phyloP scores from a whole-genome alignment of 441 rosid species.

The Pelargonium myrrhifolium region DNA sequence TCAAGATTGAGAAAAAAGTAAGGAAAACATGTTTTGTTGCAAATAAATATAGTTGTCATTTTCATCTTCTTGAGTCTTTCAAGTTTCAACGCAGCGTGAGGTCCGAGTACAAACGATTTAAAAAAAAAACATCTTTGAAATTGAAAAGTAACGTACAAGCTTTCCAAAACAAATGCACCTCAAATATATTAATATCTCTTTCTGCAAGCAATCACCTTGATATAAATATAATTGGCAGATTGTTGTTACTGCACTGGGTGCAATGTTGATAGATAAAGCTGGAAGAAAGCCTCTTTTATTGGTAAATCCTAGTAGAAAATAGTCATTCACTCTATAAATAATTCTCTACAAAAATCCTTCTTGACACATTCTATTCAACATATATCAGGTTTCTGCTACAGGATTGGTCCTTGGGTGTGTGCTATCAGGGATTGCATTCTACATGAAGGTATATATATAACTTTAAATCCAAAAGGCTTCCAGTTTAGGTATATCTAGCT shows the following conservation, averaged over 20 bases:
- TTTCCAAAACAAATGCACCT: too few relatives aligned
- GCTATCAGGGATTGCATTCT: conserved; percentile 55
- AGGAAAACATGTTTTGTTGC: not conserved
- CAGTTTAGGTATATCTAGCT: not conserved
- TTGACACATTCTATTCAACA: conserved; percentile 5
- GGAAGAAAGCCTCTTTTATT: conserved; percentile 89
- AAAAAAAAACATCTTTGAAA: not conserved
- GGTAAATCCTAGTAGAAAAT: conserved; percentile 25
- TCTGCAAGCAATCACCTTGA: not conserved
- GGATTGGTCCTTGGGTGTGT: conserved; percentile 64
- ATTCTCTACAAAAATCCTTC: not conserved
- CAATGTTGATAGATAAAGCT: conserved; percentile 66
- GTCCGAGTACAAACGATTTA: not conserved
- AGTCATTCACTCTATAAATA: not conserved
- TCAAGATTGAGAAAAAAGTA: too few relatives aligned
- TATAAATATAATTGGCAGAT: conserved; percentile 32
- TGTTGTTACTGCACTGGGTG: conserved; percentile 54
- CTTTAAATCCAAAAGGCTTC: not conserved
- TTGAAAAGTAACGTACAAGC: too few relatives aligned
- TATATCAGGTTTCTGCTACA: conserved; percentile 52
- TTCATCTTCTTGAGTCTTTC: not conserved
- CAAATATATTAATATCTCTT: not conserved
- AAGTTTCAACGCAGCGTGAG: not conserved
- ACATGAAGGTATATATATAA: conserved; percentile 46
- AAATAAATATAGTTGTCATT: too few relatives aligned